Evolutionary conservation across 495 filamentous ascomycete genomes (phyloP).

Genomic region (Penicillium crystallinum): DNA sequence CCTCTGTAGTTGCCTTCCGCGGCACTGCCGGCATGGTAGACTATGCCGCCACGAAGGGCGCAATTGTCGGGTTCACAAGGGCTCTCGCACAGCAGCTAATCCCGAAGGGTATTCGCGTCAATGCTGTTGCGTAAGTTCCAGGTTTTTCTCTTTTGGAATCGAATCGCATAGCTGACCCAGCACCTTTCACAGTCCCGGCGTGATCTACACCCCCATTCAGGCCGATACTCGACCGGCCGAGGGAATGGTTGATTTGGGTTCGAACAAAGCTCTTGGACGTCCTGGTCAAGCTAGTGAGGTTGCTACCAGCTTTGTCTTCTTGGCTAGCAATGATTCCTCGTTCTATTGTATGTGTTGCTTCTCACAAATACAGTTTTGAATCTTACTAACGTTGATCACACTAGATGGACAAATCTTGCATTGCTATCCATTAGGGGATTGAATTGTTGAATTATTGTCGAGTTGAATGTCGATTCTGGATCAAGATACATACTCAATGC

Average conservation of each 20-base stretch:
- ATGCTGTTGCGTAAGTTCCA: slow-evolving; percentile 49
- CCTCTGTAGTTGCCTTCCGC: slow-evolving; percentile 49
- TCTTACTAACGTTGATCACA: not conserved
- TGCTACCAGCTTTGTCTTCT: slow-evolving; percentile 56
- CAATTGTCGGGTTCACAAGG: slow-evolving; percentile 58
- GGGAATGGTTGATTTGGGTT: slow-evolving; percentile 46
- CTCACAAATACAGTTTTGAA: too few relatives aligned
- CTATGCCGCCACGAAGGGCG: slow-evolving; percentile 58
- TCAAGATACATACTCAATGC: too few relatives aligned
- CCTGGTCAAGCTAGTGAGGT: slow-evolving; percentile 58
- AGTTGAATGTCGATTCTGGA: too few relatives aligned
- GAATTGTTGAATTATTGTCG: not conserved
- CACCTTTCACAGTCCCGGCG: slow-evolving; percentile 38
- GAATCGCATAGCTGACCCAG: not conserved
- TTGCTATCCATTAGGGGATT: slow-evolving; percentile 41
- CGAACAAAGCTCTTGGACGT: slow-evolving; percentile 38
- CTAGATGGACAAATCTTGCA: slow-evolving; percentile 51
- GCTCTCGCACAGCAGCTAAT: slow-evolving; percentile 49
- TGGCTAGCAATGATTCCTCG: slow-evolving; percentile 50
- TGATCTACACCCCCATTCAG: slow-evolving; percentile 57
- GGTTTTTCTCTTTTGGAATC: not conserved
- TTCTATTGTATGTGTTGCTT: slow-evolving; percentile 40
- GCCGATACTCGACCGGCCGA: slow-evolving; percentile 42
- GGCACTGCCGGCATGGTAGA: slow-evolving; percentile 52
- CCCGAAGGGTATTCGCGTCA: slow-evolving; percentile 58